A percentile compares a stretch with the other conserved stretches of the same genome.
Conservation (phyloP, 257 asterid genomes). For the Rhazya stricta region DNA sequence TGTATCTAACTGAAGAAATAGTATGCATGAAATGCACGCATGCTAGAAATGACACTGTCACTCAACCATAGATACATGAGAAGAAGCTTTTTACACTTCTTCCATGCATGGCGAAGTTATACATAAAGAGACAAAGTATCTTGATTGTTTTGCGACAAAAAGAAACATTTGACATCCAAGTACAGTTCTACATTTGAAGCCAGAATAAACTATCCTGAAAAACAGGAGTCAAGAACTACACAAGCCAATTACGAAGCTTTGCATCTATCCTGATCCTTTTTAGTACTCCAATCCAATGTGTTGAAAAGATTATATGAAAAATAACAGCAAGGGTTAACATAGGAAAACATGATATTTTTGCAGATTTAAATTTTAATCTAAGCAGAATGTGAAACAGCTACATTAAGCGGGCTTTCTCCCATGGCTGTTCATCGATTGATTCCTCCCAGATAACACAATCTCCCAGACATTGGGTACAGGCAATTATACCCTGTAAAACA, state of each 20-base stretch:
- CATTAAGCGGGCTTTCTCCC: constrained; percentile 95
- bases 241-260: not conserved
- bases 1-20: not conserved
- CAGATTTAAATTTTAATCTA: not conserved
- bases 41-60: not conserved
- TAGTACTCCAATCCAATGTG: not conserved
- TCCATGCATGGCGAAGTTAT: not conserved
- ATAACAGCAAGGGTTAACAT: not conserved
- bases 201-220: not conserved
- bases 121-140: not conserved
- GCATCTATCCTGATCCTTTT: not conserved
- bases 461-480: constrained; percentile 78
- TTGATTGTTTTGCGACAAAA: not conserved
- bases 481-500: constrained; percentile 52
- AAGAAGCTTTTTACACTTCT: not conserved
- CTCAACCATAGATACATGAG: not conserved
- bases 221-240: not conserved
- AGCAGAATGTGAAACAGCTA: constrained; percentile 25
- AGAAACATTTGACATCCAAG: not conserved
- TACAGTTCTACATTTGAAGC: not conserved
- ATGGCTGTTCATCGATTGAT: constrained; percentile 81
- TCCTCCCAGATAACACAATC: constrained; percentile 99
- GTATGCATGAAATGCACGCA: not conserved
- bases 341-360: not conserved
- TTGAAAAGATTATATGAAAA: not conserved